Evolutionary conservation across 768 basidiomycete genomes (phyloP), one percentile per base, ranked within the genome.

Genomic region (Rhodocollybia butyracea): DNA sequence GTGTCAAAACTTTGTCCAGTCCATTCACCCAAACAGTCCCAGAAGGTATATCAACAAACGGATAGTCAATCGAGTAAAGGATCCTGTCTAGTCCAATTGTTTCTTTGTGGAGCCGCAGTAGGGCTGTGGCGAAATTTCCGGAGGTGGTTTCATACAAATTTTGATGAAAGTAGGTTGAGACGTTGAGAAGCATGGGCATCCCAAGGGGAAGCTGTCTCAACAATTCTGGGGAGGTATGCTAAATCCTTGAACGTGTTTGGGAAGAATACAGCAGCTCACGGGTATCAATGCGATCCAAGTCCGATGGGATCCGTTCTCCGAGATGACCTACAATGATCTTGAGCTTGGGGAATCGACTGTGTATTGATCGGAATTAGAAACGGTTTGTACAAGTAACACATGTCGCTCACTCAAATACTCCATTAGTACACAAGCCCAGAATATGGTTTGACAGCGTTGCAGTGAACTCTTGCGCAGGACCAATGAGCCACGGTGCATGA

Each of bases 291-390:
- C 76, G 68, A 52, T 66, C 60, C 1, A 77, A 62, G 55, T 77
- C 75, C 8, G 76, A 77, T 0, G 76, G 68, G 32, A 76, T 67
- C 13, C 75, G 68, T 59, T 77, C 76, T 5, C 76, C 76, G 34
- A 77, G 57, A 61, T 77, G 76, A 1, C 75, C 76, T n/a, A 76
- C 71, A 22, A 77, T 75, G 11, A 76, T 61, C 32, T 72, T 71
- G 29, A 73, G 48, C 8, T 69, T 66, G 0, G 76, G 75, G 56
- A 76, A 76, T 3, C 76, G 75, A 57, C 75, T 77, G 31, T 22
- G n/a, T 8, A n/a, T n/a, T n/a, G n/a, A n/a, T 4, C 11, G 30
- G 22, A 15, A 51, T 24, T 6, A n/a, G 19, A 7, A 22, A 26
- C n/a, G 22, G 8, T n/a, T 11, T n/a, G 30, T n/a, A n/a, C n/a